Percentiles rank a stretch among this genome's conserved stretches.
These are phyloP conservation scores for Psilocybe tampanensis DNA, from an alignment of 768 basidiomycete species.

Conservation along the genomic window DNA sequence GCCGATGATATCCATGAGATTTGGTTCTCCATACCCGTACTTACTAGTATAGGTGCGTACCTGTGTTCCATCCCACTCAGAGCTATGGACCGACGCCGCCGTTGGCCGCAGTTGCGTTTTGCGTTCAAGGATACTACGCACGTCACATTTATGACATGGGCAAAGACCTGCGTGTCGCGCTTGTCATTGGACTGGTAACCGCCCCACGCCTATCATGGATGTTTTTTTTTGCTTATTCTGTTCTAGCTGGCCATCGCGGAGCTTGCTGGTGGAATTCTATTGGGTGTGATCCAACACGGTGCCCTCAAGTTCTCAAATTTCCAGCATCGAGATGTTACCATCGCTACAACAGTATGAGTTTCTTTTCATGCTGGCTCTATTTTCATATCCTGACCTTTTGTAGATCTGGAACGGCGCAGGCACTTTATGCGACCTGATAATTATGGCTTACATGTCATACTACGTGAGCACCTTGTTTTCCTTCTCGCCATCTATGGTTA, in stretches of 20 bases:
- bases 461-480: background rate
- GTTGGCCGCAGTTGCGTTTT: slow-evolving; percentile 2
- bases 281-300: slow-evolving; percentile 6
- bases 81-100: background rate
- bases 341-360: slow-evolving; percentile 5
- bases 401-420: slow-evolving; percentile 14
- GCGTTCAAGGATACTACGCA: slow-evolving; percentile 8
- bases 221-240: background rate
- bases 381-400: background rate
- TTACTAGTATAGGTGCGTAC: background rate
- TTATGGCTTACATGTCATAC: slow-evolving; percentile 7
- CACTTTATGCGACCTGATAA: slow-evolving; percentile 10
- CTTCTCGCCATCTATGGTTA: background rate
- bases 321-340: background rate
- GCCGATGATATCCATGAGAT: background rate
- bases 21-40: slow-evolving; percentile 3
- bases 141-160: slow-evolving; percentile 7
- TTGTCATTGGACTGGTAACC: slow-evolving; percentile 2
- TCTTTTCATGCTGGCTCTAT: background rate
- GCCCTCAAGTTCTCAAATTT: slow-evolving; percentile 6
- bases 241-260: slow-evolving; percentile 5
- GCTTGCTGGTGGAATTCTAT: slow-evolving; percentile 6
- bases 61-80: background rate
- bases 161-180: slow-evolving; percentile 2
- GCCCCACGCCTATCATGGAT: background rate